phyloP scores from a whole-genome alignment of 352 stramenopile species.

The Phytophthora europaea region DNA sequence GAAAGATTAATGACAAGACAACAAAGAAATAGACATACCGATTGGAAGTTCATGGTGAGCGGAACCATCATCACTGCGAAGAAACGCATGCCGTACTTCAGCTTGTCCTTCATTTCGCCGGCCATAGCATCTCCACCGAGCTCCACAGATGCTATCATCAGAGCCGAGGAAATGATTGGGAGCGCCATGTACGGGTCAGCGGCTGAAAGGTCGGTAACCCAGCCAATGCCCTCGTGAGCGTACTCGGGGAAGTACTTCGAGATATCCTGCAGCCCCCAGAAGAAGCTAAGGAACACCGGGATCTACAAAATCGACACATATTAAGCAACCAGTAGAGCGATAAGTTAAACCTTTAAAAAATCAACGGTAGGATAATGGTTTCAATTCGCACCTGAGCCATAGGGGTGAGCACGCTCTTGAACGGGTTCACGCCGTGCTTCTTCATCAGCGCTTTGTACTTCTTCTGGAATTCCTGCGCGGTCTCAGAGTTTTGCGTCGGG shows the following conservation, averaged over 20 bases:
- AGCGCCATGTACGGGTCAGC: slow-evolving; percentile 80
- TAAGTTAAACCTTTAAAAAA: not conserved
- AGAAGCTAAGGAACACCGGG: slow-evolving; percentile 87
- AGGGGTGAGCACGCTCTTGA: slow-evolving; percentile 77
- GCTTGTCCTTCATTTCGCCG: slow-evolving; percentile 72
- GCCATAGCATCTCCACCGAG: slow-evolving; percentile 73
- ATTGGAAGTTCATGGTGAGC: slow-evolving; percentile 87
- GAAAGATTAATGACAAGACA: not conserved
- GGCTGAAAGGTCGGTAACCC: slow-evolving; percentile 83
- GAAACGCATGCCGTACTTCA: slow-evolving; percentile 83
- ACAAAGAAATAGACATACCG: slow-evolving; percentile 44
- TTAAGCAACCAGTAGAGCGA: not conserved
- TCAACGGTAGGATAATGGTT: not conserved
- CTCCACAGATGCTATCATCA: slow-evolving; percentile 86
- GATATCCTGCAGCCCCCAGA: slow-evolving; percentile 86
- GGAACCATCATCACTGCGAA: slow-evolving; percentile 80
- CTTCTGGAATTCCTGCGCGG: slow-evolving; percentile 66
- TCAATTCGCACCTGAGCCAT: slow-evolving; percentile 53
- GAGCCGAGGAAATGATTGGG: slow-evolving; percentile 81
- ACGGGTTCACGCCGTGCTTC: slow-evolving; percentile 85
- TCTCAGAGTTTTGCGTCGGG: slow-evolving; percentile 55
- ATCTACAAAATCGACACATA: slow-evolving; percentile 50
- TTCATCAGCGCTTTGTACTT: slow-evolving; percentile 87
- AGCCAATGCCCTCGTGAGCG: slow-evolving; percentile 76
- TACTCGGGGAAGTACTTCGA: slow-evolving; percentile 87